A percentile compares a stretch with the other conserved stretches of the same genome.
phyloP scores from a whole-genome alignment of 1,139 yeast genomes.

The Kurtzmaniella natalensis region DNA sequence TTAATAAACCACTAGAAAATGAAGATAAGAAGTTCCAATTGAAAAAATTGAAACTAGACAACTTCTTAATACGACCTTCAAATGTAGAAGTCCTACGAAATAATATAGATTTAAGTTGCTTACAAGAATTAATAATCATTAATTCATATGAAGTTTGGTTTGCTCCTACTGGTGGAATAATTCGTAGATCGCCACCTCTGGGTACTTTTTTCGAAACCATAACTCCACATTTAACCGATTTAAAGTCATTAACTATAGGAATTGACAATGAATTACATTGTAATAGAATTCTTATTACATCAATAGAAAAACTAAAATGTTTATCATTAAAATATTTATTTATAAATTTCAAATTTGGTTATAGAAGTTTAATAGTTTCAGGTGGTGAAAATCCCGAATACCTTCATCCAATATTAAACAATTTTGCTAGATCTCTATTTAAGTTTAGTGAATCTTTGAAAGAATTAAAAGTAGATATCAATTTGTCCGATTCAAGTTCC shows the following conservation, averaged over 20 bases:
- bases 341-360: constrained; percentile 2
- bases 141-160: constrained; percentile 20
- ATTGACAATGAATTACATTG: constrained; percentile 16
- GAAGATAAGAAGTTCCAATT: constrained; percentile 7
- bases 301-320: neutral
- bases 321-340: neutral
- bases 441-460: constrained; percentile 6
- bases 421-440: constrained; percentile 9
- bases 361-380: neutral
- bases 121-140: constrained; percentile 17
- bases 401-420: constrained; percentile 8
- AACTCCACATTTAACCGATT: constrained; percentile 10
- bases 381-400: constrained; percentile 1
- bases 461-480: constrained; percentile 13
- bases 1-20: neutral
- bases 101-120: constrained; percentile 10
- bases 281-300: constrained; percentile 7
- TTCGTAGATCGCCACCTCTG: constrained; percentile 10
- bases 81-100: constrained; percentile 13
- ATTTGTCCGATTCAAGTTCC: constrained; percentile 13
- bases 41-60: constrained; percentile 14
- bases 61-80: constrained; percentile 13
- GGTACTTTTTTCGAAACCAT: constrained; percentile 11
- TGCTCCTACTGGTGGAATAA: constrained; percentile 8
- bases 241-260: constrained; percentile 14